Evolutionary conservation across 2,329 filamentous ascomycete species (phyloP).

Genomic region (Alternaria sp.): DNA sequence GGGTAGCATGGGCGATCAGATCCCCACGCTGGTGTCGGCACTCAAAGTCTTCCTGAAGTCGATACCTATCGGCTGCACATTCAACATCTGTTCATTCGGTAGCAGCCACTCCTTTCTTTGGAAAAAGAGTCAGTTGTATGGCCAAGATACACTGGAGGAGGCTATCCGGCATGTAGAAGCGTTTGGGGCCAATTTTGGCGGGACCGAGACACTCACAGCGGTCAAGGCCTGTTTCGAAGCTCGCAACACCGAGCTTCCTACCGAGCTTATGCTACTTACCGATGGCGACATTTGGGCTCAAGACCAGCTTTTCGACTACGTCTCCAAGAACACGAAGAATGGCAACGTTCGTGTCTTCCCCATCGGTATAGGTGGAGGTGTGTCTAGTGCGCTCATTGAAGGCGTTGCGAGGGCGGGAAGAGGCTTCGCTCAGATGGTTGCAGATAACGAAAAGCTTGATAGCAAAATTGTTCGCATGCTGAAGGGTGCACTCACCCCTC

Average conservation of each 20-base stretch:
- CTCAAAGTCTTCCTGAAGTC: conserved; percentile 9
- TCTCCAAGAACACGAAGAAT: not conserved
- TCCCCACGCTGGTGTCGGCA: conserved; percentile 3
- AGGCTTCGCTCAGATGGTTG: conserved; percentile 11
- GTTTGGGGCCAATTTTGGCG: conserved; percentile 1
- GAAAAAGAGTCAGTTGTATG: not conserved
- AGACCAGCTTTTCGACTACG: not conserved
- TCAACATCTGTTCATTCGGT: conserved; percentile 12
- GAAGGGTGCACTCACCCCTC: conserved; percentile 10
- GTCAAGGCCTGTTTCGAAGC: conserved; percentile 1
- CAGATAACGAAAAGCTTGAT: conserved; percentile 5
- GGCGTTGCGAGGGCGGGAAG: conserved; percentile 7
- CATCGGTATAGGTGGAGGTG: conserved; percentile 3
- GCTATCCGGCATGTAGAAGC: conserved; percentile 2
- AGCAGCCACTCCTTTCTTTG: conserved; percentile 1
- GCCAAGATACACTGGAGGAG: not conserved
- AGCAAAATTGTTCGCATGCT: conserved; percentile 13
- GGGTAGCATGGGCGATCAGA: conserved; percentile 2
- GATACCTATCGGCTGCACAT: conserved; percentile 7
- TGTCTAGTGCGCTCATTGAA: conserved; percentile 7
- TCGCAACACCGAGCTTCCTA: not conserved
- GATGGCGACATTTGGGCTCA: conserved; percentile 10
- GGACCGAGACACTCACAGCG: conserved; percentile 1
- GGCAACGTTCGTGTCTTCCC: conserved; percentile 7
- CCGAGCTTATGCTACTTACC: conserved; percentile 8